Conservation (phyloP, 306 rosid genomes). For the Pyrus communis region DNA sequence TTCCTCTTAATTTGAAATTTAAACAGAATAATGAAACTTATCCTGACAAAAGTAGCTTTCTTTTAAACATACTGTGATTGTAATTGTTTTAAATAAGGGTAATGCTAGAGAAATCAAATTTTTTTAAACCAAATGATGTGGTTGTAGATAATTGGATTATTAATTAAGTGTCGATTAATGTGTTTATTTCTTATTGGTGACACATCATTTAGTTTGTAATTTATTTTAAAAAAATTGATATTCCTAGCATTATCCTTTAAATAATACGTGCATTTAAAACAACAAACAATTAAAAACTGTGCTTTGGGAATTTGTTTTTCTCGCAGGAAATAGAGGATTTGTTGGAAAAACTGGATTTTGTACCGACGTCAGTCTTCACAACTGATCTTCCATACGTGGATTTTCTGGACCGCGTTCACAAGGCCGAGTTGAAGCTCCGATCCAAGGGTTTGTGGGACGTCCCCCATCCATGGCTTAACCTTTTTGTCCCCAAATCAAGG, state of each 20-base stretch:
- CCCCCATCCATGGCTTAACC: slow-evolving; percentile 98
- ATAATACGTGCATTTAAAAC: not conserved
- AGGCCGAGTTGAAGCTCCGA: slow-evolving; percentile 84
- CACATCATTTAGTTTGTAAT: not conserved
- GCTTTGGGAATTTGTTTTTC: not conserved
- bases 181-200: too few relatives aligned
- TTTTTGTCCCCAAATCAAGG: slow-evolving; percentile 88
- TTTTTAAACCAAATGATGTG: too few relatives aligned
- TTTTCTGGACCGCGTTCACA: slow-evolving; percentile 88
- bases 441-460: slow-evolving; percentile 88
- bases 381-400: slow-evolving; percentile 81
- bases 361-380: slow-evolving; percentile 64
- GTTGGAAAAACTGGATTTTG: slow-evolving; percentile 51
- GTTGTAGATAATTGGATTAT: too few relatives aligned
- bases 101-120: too few relatives aligned
- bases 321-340: slow-evolving; percentile 59
- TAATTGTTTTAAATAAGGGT: not conserved
- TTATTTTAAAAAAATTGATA: fast-evolving
- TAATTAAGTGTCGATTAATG: too few relatives aligned
- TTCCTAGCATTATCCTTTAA: too few relatives aligned
- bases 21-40: slow-evolving; percentile 13
- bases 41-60: slow-evolving; percentile 34
- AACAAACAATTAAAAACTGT: not conserved
- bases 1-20: slow-evolving; percentile 24
- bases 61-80: slow-evolving; percentile 2